Base-by-base conservation (phyloP, 345 rosid species). In the Toxicodendron radicans region DNA sequence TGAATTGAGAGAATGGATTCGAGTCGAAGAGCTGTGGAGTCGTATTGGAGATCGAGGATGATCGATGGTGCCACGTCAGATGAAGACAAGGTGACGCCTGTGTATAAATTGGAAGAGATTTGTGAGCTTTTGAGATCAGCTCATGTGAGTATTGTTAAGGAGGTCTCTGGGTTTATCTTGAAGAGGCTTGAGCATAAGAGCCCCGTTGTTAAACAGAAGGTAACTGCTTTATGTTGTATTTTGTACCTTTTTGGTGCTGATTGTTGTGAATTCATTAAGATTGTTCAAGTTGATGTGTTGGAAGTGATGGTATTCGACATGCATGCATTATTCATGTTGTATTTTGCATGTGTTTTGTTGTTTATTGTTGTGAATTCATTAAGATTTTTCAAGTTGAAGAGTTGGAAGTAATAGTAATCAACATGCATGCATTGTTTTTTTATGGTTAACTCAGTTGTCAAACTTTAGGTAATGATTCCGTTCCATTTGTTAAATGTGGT, bases 11-110 rank as follows among this genome's bases (percentile, higher is more conserved):
- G 57, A 32, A 95, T 95, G 99, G 98, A 95, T 83, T 93, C 99
- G 68, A 95, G 99, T 85, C 88, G 98, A 78, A 89, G 98, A 84
- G 99, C 99, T 20, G 98, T 95, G 84, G 99, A 95, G 75, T 91
- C 99, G 73, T 95, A 91, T 75, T 91, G 98, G 99, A 88, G 99
- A 73, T 93, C 98, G 77, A 82, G 93, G 84, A 86, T 95, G 95
- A 74, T 93, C 66, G 99, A 95, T 48, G 93, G 79, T 64, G 98
- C 91, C 7, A 93, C 99, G 9, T 89, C 98, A 21, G 90, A 89
- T 64, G 98, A 95, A 73, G 97, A 93, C 72, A 92, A 91, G 77
- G 97, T 93, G 20, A 73, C 99, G n/a, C 97, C 99, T 30, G 99
- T 93, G 41, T 95, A 91, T 83, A 95, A 95, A 73, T 75, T 95